Evolutionary conservation across 805 yeast species (phyloP), one percentile per base, ranked within the genome.

Genomic region (Hanseniaspora valbyensis): DNA sequence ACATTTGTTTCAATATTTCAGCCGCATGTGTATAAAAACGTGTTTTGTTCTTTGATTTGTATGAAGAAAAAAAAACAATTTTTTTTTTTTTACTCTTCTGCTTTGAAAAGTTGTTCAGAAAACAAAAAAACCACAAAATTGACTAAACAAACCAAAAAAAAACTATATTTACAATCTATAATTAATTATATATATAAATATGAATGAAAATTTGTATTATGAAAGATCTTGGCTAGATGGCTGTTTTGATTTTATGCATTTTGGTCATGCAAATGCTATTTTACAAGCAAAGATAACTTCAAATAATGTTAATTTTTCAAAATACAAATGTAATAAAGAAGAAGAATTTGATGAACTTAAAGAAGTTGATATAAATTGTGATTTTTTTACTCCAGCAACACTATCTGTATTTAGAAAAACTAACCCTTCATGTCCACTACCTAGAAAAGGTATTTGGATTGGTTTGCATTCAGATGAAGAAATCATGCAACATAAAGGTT

Each of bases 251-350:
- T 92, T 92, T 68, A 86, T 95, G 38, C 98, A 92, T 64, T 97
- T 92, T 61, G 97, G 95, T 22, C 98, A 92, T 60, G 95, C 96
- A 2, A 96, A 96, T 28, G 98, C 97, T 19, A 80, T 92, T 76
- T 67, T 85, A 52, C 98, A 92, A 64, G 96, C 98, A 0, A 74
- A 95, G 36, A 85, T 81, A 58, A 73, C 83, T 16, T 95, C 95
- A 9, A 69, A 71, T 25, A 86, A 78, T 55, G 73, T 88, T 39
- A 77, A 69, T 52, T 95, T 86, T 12, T 32, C 54, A 25, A 40
- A 34, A 19, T 37, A 46, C 18, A 24, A 16, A n/a, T 39, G 25
- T 24, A 19, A n/a, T 3, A 14, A 21, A 10, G 32, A 18, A 39
- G 43, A 51, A 61, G 37, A 44, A 16, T 2, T 3, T n/a, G 21